Base-by-base conservation (phyloP, 2,329 filamentous ascomycete genomes). In the Gaeumannomyces sp. region DNA sequence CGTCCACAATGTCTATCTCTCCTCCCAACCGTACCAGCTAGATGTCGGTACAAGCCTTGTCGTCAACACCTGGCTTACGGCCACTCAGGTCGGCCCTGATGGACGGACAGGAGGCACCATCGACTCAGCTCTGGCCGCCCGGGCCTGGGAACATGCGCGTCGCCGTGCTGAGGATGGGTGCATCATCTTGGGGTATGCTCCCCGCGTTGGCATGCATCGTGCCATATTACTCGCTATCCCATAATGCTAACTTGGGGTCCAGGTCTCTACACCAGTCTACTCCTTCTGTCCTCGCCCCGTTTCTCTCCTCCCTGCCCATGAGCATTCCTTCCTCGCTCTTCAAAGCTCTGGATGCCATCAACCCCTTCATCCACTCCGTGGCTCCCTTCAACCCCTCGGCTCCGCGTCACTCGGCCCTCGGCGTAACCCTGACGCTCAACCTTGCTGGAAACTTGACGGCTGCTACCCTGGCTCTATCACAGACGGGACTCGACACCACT, bases 111-210 rank as follows among this genome's bases (percentile, higher is more conserved):
- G 91, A 63, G 91, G 91, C 64, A 93, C 91, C 10, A 86, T 98
- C 58, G 95, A 99, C 77, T 78, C 85, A 58, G 85, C 90, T 28
- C 78, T 99, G 62, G 91, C 91, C 22, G 82, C 86, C 63, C 87
- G 92, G 74, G 93, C 93, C 3, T 99, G 95, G 94, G 95, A 99
- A 78, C 95, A 99, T 81, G 94, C 95, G 65, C 86, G 94, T 70
- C 88, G 95, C 67, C 87, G 95, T 79, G 95, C 95, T 58, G 95
- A 99, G 76, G 95, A 99, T 79, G 93, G 92, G 22, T 97, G 93
- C 74, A 90, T 99, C 68, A 83, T 98, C 64, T 78, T 99, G 70
- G 90, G 91, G 92, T 96, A 82, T 70, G 87, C 77, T 63, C 22
- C 35, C 38, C 22, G 6, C 25, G 25, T 56, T 6, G 10, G 16